Evolutionary conservation across 2,329 filamentous ascomycete genomes (phyloP), one percentile per base, ranked within the genome.

Genomic region (Monilinia fructigena): DNA sequence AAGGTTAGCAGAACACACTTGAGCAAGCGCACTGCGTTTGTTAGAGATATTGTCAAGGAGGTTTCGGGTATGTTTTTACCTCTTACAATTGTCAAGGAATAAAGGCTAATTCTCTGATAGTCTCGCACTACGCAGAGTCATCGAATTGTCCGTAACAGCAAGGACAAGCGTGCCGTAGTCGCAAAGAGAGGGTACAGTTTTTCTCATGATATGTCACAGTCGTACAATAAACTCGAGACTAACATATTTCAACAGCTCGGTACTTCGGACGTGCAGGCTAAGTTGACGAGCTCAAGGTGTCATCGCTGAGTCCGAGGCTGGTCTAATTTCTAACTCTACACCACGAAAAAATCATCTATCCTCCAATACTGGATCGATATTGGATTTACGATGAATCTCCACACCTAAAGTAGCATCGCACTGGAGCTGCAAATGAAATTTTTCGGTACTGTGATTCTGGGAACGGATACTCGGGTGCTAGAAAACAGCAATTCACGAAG

Each of bases 111-210:
- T 53, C 2, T 28, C 11, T 47, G 11, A 68, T 68, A 89, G 91
- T 79, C 90, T 95, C 76, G 92, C 92, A 76, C 92, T 92, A 78
- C 94, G 95, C 83, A 93, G 95, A 80, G 92, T 99, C 77, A 96
- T 99, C 80, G 95, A 99, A 88, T 86, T 99, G 80, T 99, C 83
- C 92, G 95, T 79, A 99, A 99, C 91, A 90, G 87, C 86, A 96
- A 96, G 86, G 95, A 99, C 85, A 98, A 98, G 92, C 92, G 94
- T 83, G 94, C 94, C 89, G 94, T 77, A 97, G 97, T 97, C 79
- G 94, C 94, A 78, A 98, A 98, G 93, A 97, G 91, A 89, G 94
- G 82, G 91, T 94, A 87, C 75, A 90, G 87, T 66, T 54, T 35
- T 67, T 18, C 28, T 35, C 58, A 31, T 63, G 61, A 12, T 18